phyloP scores from a whole-genome alignment of 2,329 filamentous ascomycete genomes.

The Alternaria triticina region DNA sequence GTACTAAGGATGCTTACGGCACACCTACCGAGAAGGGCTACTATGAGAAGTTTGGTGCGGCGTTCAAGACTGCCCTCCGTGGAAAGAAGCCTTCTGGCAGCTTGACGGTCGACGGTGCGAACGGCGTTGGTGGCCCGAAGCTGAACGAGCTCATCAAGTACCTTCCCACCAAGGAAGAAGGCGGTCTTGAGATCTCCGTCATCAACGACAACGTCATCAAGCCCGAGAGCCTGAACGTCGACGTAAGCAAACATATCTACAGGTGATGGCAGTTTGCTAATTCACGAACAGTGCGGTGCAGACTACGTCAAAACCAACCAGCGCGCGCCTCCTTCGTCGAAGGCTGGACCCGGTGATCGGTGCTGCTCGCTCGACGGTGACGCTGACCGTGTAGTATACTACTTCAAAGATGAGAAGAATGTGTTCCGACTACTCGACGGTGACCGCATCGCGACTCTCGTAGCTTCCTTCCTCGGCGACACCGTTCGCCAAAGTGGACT shows the following conservation, averaged over 20 bases:
- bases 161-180: constrained; percentile 70
- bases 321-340: constrained; percentile 82
- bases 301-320: constrained; percentile 98
- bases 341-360: constrained; percentile 75
- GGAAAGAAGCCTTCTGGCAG: constrained; percentile 72
- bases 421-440: constrained; percentile 93
- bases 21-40: constrained; percentile 89
- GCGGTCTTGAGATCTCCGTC: constrained; percentile 76
- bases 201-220: constrained; percentile 93
- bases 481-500: constrained; percentile 82
- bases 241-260: constrained; percentile 61
- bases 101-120: constrained; percentile 91
- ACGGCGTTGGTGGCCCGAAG: constrained; percentile 94
- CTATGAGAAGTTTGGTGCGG: constrained; percentile 87
- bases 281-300: constrained; percentile 74
- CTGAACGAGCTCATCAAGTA: constrained; percentile 84
- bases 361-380: constrained; percentile 94
- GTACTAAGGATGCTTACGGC: constrained; percentile 85
- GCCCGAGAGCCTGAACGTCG: constrained; percentile 85
- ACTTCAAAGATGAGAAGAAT: constrained; percentile 82
- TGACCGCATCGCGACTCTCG: constrained; percentile 93
- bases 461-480: constrained; percentile 91
- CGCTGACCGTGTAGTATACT: constrained; percentile 94
- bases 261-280: constrained; percentile 11
- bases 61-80: constrained; percentile 83